Conservation (phyloP, 495 filamentous ascomycete genomes). For the Aspergillus leporis region DNA sequence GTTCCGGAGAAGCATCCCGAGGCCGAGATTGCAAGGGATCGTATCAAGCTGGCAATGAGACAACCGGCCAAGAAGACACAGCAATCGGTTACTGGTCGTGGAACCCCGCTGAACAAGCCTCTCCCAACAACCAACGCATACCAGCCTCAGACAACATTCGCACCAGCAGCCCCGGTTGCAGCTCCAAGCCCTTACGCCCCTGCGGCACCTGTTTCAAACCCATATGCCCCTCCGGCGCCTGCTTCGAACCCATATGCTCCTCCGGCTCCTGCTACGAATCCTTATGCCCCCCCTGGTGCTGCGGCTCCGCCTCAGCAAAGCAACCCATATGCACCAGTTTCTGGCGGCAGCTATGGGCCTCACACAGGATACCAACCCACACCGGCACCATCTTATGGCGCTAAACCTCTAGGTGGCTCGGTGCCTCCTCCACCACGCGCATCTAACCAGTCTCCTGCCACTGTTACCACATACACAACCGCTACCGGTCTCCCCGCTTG, state of each 20-base stretch:
- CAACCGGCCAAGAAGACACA: conserved; percentile 53
- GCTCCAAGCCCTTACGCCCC: conserved; percentile 30
- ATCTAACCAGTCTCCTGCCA: conserved; percentile 59
- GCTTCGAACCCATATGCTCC: conserved; percentile 42
- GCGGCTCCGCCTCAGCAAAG: conserved; percentile 37
- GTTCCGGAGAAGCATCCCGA: conserved; percentile 83
- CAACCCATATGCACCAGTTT: conserved; percentile 66
- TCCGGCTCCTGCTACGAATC: conserved; percentile 32
- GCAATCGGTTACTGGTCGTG: conserved; percentile 29
- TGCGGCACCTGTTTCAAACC: conserved; percentile 22
- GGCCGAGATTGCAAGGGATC: conserved; percentile 82
- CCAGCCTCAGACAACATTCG: conserved; percentile 40
- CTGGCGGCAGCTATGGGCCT: conserved; percentile 35
- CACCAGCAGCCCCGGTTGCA: conserved; percentile 29
- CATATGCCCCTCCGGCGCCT: conserved; percentile 26
- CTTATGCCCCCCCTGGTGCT: conserved; percentile 57
- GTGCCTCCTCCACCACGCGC: conserved; percentile 61
- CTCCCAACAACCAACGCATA: conserved; percentile 42
- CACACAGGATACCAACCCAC: conserved; percentile 51
- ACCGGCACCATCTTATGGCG: conserved; percentile 46
- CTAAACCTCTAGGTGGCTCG: conserved; percentile 37
- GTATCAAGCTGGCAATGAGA: conserved; percentile 81
- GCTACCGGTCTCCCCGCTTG: conserved; percentile 72
- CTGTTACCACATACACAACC: conserved; percentile 63
- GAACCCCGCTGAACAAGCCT: conserved; percentile 31